Conservation (phyloP, 164 flowering plant species). For the Vitis rotundifolia region DNA sequence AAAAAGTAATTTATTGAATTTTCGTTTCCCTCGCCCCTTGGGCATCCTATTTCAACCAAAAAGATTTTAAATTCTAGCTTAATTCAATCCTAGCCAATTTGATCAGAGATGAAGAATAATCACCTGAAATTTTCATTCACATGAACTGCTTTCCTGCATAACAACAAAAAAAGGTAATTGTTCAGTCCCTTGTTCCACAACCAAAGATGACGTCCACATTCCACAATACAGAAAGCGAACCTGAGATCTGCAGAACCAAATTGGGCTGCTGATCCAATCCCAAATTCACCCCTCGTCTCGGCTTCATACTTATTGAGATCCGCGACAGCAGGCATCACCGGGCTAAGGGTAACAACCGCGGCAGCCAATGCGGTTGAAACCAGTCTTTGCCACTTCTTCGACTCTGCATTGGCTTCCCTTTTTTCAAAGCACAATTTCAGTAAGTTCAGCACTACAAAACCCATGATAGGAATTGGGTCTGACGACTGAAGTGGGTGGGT, state of each 20-base stretch:
- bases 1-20: too few species aligned
- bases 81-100: too few species aligned
- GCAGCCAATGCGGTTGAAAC: slow-evolving; percentile 76
- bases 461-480: too few species aligned
- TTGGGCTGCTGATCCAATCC: slow-evolving; percentile 97
- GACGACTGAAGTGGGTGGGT: too few species aligned
- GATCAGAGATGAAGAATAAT: slow-evolving; percentile 1
- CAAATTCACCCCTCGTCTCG: slow-evolving; percentile 82
- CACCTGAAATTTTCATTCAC: slow-evolving; percentile 94
- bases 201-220: background rate
- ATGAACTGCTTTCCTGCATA: slow-evolving; percentile 84
- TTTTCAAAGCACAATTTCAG: too few species aligned
- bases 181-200: background rate
- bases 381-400: slow-evolving; percentile 51
- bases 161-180: background rate
- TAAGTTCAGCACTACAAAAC: too few species aligned
- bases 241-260: slow-evolving; percentile 91
- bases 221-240: slow-evolving; percentile 22
- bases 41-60: too few species aligned
- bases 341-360: slow-evolving; percentile 51
- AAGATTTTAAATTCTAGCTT: too few species aligned
- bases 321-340: slow-evolving; percentile 60
- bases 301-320: slow-evolving; percentile 96
- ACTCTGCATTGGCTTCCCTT: slow-evolving; percentile 16
- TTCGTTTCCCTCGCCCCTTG: too few species aligned